Evolutionary conservation across 768 basidiomycete genomes (phyloP), one percentile per base, ranked within the genome.

Genomic region (Russula compacta): DNA sequence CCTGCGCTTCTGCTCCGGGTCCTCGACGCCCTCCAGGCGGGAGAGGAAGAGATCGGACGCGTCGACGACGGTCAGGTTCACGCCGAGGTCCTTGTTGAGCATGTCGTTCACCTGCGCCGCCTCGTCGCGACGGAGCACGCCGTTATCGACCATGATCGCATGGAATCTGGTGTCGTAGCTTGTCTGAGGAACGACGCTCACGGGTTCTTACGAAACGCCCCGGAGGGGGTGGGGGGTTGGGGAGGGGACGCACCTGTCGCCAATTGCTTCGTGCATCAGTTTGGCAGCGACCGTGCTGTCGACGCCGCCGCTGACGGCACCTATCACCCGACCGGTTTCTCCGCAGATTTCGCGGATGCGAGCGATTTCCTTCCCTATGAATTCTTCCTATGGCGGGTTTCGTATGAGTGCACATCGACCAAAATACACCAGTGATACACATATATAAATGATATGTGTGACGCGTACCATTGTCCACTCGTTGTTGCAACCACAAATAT

Each of bases 71-170:
- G 92, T 94, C 61, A 99, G 81, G 75, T 95, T 98, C 66, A 99
- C 92, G 49, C 95, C 95, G 58, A 99, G 85, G 69, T 98, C 83
- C 69, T 83, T 83, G 73, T 87, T 91, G 54, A 99, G 81, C 94
- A 95, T 98, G 67, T 87, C 83, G 73, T 95, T 73, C 15, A 99
- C 97, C 72, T 97, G 93, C 56, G 81, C 70, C 10, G 86, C 94
- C 72, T 99, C 97, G 70, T 98, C 87, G 66, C 88, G 74, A 55
- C 97, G 89, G 11, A 99, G 80, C 33, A 98, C 95, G 59, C 97
- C 97, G 69, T 99, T 99, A 74, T 98, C 95, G 47, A 98, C 97
- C 94, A 98, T 95, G 76, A 98, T 97, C 10, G 95, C 97, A 69
- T 95, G 97, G 81, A 99, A 99, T 61, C 95, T 95, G n/a, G 68